These are phyloP conservation scores for Penicillium pulvis DNA, from an alignment of 495 filamentous ascomycete genomes.

Conservation along the genomic window DNA sequence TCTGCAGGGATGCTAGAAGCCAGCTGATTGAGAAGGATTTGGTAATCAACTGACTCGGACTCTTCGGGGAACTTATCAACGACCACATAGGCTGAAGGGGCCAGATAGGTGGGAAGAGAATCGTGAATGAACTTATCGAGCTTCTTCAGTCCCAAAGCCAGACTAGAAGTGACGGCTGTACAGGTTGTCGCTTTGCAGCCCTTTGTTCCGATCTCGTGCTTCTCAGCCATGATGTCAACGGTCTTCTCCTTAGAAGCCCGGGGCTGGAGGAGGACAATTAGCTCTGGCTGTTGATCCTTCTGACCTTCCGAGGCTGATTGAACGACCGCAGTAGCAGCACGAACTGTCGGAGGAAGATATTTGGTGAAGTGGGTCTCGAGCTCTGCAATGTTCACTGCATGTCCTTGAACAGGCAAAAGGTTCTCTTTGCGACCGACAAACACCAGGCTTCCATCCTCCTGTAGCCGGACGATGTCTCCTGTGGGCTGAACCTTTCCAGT, in stretches of 20 bases:
- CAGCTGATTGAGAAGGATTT: constrained; percentile 26
- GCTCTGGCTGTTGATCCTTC: constrained; percentile 19
- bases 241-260: constrained; percentile 20
- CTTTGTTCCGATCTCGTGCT: constrained; percentile 20
- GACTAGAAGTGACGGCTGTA: constrained; percentile 15
- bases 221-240: constrained; percentile 23
- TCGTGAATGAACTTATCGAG: constrained; percentile 40
- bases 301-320: constrained; percentile 11
- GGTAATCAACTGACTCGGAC: constrained; percentile 25
- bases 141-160: constrained; percentile 32
- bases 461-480: constrained; percentile 36
- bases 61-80: constrained; percentile 31
- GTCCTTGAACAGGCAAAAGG: constrained; percentile 32
- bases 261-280: constrained; percentile 36
- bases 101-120: constrained; percentile 44
- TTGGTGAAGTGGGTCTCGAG: constrained; percentile 30
- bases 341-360: constrained; percentile 31
- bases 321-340: constrained; percentile 28
- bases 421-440: constrained; percentile 38
- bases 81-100: constrained; percentile 39
- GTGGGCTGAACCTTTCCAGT: constrained; percentile 30
- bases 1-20: constrained; percentile 26
- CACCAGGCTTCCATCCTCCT: constrained; percentile 31
- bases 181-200: constrained; percentile 7
- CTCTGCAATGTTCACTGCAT: constrained; percentile 38